Conservation (phyloP, 208 protist species). For the Trypanosoma scelopori region DNA sequence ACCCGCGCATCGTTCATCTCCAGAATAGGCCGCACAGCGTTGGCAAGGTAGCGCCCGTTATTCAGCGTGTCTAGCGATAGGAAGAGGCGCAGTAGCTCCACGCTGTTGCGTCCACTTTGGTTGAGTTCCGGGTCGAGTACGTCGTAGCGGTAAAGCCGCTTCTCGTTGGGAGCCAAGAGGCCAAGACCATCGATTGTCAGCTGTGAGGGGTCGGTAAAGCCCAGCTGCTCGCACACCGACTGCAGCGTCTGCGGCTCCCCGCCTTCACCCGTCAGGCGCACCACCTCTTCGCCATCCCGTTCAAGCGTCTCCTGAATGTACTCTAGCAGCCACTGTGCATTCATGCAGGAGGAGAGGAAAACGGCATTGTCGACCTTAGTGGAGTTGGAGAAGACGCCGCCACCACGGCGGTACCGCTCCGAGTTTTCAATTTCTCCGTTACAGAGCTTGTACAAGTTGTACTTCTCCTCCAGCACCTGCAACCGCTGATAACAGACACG, state of each 20-base stretch:
- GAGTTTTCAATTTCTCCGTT: conserved; percentile 80
- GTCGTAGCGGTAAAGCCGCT: conserved; percentile 74
- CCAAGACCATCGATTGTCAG: conserved; percentile 95
- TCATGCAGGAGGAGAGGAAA: conserved; percentile 84
- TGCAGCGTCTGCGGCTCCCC: conserved; percentile 50
- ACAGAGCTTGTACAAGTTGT: conserved; percentile 90
- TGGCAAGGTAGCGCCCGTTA: conserved; percentile 94
- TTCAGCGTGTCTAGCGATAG: conserved; percentile 95
- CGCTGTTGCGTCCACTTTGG: conserved; percentile 80
- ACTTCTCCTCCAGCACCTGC: conserved; percentile 92
- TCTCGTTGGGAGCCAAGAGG: conserved; percentile 83
- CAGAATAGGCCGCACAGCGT: conserved; percentile 90
- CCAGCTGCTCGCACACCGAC: conserved; percentile 60
- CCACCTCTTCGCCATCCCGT: conserved; percentile 71
- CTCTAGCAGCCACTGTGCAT: conserved; percentile 81
- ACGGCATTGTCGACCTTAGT: conserved; percentile 95
- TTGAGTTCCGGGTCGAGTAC: conserved; percentile 97
- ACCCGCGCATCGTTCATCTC: conserved; percentile 76
- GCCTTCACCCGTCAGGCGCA: conserved; percentile 30
- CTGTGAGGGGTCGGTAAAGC: conserved; percentile 55
- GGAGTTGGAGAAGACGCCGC: conserved; percentile 85
- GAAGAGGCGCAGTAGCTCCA: conserved; percentile 95
- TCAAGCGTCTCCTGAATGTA: conserved; percentile 93
- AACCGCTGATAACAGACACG: conserved; percentile 72
- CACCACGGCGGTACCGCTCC: conserved; percentile 56